Base-by-base conservation (phyloP, 2,329 filamentous ascomycete species). In the Claviceps digitariae region DNA sequence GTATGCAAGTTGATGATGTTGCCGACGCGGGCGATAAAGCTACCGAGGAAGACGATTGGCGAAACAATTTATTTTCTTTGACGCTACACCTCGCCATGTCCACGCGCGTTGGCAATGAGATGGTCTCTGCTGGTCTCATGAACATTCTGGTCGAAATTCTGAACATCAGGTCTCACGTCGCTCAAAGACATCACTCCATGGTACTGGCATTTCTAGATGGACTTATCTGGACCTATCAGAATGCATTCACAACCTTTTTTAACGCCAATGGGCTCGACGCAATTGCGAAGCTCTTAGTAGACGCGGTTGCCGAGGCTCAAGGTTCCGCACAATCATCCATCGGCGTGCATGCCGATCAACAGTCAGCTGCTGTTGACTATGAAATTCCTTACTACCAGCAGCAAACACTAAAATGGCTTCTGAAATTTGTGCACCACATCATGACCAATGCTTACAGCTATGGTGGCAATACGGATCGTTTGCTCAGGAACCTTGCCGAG, bases 361-460 rank as follows among this genome's bases (percentile, higher is more conserved):
- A 86, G 67, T 95, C 90, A 10, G 83, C 85, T 53, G 79, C 86
- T 27, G 89, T 94, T 46, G 94, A 99, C 69, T 99, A 96, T 65
- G 80, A 89, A 62, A 90, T 97, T 52, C 89, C 90, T 0, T 96
- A 89, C 66, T 89, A 90, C 65, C 86, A 95, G 60, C 93, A 97
- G 65, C 89, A 95, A 66, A 91, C 89, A 20, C 75, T 98, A 31
- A 90, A 94, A 63, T 94, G 88, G 82, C 75, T 96, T 46, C 85
- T 98, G 67, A 96, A 95, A 67, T 95, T 97, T 64, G 86, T 95
- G 57, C 90, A 95, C 61, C 90, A 97, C 66, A 85, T 97, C 72
- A 95, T 97, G 84, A 86, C 70, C 68, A 94, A 77, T 77, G 84
- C 73, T 66, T 82, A 77, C 58, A 74, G 74, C 40, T 79, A 76